phyloP scores from a whole-genome alignment of 768 basidiomycete genomes.

The Holtermannia corniformis region DNA sequence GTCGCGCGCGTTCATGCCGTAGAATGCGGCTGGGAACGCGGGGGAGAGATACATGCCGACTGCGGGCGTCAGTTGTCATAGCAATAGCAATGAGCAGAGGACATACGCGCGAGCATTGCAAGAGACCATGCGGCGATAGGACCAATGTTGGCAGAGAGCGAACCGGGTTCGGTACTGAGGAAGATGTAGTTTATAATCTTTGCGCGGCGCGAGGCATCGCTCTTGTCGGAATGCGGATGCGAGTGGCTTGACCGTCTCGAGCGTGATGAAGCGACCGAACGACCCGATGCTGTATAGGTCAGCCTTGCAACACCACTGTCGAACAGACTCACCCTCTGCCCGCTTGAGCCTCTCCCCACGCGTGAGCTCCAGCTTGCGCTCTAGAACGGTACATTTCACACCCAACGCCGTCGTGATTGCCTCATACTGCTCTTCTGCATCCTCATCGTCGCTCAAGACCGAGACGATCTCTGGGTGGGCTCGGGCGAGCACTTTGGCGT shows the following conservation, averaged over 20 bases:
- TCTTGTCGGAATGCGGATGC: no score
- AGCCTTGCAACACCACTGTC: no score
- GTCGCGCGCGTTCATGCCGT: slow-evolving; percentile 24
- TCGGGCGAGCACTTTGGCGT: slow-evolving; percentile 15
- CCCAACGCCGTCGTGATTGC: slow-evolving; percentile 17
- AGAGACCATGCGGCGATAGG: slow-evolving; percentile 14
- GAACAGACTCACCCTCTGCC: slow-evolving; percentile 4
- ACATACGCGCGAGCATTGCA: slow-evolving; percentile 25
- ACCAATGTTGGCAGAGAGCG: slow-evolving; percentile 13
- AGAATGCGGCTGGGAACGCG: slow-evolving; percentile 5
- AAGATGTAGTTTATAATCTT: slow-evolving; percentile 23
- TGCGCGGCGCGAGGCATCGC: background rate
- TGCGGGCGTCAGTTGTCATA: slow-evolving; percentile 2
- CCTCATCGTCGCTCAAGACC: slow-evolving; percentile 4
- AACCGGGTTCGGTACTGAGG: slow-evolving; percentile 7
- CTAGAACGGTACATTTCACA: slow-evolving; percentile 23
- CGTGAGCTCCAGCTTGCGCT: slow-evolving; percentile 20
- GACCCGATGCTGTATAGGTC: background rate
- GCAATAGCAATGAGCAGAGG: no score
- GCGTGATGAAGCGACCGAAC: slow-evolving; percentile 1
- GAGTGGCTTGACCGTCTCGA: slow-evolving; percentile 7
- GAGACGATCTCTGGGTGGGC: slow-evolving; percentile 18
- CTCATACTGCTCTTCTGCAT: slow-evolving; percentile 25
- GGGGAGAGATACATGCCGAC: slow-evolving; percentile 24
- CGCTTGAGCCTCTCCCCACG: slow-evolving; percentile 9